Base-by-base conservation (phyloP, 306 rosid genomes). In the Fagus sylvatica region DNA sequence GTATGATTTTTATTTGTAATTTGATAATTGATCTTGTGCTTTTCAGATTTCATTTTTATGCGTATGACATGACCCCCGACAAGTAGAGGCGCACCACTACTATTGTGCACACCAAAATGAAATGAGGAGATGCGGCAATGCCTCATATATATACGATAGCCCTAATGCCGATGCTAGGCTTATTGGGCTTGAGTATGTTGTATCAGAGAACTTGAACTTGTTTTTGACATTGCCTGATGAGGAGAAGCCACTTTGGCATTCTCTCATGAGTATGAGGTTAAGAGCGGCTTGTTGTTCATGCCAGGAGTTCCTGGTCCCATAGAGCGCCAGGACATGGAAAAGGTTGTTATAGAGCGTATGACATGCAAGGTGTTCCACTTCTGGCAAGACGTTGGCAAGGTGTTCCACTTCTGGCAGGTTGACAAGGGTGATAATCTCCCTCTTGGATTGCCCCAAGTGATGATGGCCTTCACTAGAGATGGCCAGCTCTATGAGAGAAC, bases 41-140 rank as follows among this genome's bases (percentile, higher is more conserved):
- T 13, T 49, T 41, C 48, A 89, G 96, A 68, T 92, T 92, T 73
- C 97, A 92, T 77, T 89, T 90, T 72, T 94, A 94, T 79, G 74
- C 83, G 0, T 10, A 94, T 57, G 98, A 94, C 84, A 92, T 92
- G 97, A 90, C 89, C 0, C 76, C 0, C 76, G 92, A 61, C 97
- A 90, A 78, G 89, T 92, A 76, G 98, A 94, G 86, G 97, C 97
- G 32, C 98, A 94, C 80, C 98, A 94, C 28, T 94, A n/a, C 78
- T 94, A 8, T 66, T 94, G 97, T 43, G 82, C 83, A 0, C 96
- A 92, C 84, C 88, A 74, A 78, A 92, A 90, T 61, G 94, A 78
- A 92, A 90, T 61, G 94, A 94, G 81, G 96, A 94, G 76, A 76
- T 94, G 85, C 87, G 94, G 76, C 97, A 92, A 79, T 92, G 97